These are phyloP conservation scores for Ogataea naganishii DNA, from an alignment of 805 yeast genomes.

Conservation along the genomic window DNA sequence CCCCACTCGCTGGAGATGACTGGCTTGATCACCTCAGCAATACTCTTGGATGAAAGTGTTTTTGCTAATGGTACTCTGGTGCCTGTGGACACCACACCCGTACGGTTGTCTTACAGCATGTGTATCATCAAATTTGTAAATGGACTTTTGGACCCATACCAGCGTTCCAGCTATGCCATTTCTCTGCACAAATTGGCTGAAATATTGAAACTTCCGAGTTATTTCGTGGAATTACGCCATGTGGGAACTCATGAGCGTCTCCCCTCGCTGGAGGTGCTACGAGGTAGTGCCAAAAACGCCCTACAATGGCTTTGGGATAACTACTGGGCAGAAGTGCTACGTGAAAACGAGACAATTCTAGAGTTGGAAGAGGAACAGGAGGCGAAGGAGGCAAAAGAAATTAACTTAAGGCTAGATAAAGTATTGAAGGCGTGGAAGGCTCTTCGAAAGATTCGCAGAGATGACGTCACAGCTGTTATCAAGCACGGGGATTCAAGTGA, in stretches of 20 bases:
- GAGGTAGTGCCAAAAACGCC: slow-evolving; percentile 52
- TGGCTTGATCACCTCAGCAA: slow-evolving; percentile 43
- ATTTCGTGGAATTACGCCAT: slow-evolving; percentile 86
- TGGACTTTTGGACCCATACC: slow-evolving; percentile 82
- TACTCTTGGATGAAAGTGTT: slow-evolving; percentile 30
- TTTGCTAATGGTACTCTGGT: slow-evolving; percentile 1
- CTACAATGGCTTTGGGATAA: slow-evolving; percentile 64
- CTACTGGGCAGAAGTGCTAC: slow-evolving; percentile 53
- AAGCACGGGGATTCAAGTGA: slow-evolving; percentile 36
- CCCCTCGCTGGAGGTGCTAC: slow-evolving; percentile 63
- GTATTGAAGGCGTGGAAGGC: slow-evolving; percentile 31
- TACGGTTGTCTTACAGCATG: slow-evolving; percentile 58
- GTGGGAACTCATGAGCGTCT: slow-evolving; percentile 83
- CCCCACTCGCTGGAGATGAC: slow-evolving; percentile 73
- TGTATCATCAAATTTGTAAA: slow-evolving; percentile 80
- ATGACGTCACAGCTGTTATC: slow-evolving; percentile 28
- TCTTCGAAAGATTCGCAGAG: slow-evolving; percentile 42
- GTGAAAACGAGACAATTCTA: slow-evolving; percentile 8
- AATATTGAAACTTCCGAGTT: slow-evolving; percentile 58
- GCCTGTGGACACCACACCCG: slow-evolving; percentile 22
- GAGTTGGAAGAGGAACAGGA: slow-evolving; percentile 16
- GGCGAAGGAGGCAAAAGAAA: slow-evolving; percentile 5
- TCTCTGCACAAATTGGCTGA: slow-evolving; percentile 72
- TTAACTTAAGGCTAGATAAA: slow-evolving; percentile 2
- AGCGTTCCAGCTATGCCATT: slow-evolving; percentile 67